Percentiles rank a stretch among this genome's conserved stretches.
These are phyloP conservation scores for Salix udensis DNA, from an alignment of 345 rosid species.

Conservation along the genomic window DNA sequence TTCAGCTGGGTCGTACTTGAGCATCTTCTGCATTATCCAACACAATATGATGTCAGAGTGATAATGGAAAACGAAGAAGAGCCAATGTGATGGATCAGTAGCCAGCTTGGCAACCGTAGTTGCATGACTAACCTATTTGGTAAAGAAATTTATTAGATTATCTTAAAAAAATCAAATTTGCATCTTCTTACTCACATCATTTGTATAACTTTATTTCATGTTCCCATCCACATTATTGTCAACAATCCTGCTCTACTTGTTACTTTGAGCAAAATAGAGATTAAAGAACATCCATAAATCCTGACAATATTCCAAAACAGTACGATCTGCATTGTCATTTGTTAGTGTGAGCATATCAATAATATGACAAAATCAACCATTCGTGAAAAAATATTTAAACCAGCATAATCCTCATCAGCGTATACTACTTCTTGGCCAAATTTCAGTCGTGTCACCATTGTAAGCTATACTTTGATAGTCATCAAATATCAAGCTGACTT, in stretches of 20 bases:
- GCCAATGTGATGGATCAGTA: neutral
- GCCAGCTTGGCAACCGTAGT: neutral
- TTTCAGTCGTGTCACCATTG: no score
- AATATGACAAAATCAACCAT: neutral
- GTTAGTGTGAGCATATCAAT: neutral
- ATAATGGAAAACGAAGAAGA: neutral
- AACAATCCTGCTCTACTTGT: neutral
- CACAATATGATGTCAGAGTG: neutral
- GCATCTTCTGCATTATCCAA: conserved; percentile 63
- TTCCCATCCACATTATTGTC: no score
- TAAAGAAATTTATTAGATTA: neutral
- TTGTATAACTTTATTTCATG: no score
- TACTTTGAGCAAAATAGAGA: neutral
- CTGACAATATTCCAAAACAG: no score
- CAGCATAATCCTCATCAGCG: neutral
- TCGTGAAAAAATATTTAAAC: neutral
- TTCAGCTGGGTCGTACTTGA: conserved; percentile 74
- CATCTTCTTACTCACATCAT: no score
- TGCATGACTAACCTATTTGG: neutral
- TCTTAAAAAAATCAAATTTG: no score
- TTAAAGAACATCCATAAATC: no score
- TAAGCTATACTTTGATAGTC: neutral
- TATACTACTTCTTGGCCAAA: neutral
- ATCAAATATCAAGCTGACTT: neutral
- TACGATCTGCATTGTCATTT: no score